phyloP scores from a whole-genome alignment of 192 early-diverging fungal species.

The Obelidium mucronatum region DNA sequence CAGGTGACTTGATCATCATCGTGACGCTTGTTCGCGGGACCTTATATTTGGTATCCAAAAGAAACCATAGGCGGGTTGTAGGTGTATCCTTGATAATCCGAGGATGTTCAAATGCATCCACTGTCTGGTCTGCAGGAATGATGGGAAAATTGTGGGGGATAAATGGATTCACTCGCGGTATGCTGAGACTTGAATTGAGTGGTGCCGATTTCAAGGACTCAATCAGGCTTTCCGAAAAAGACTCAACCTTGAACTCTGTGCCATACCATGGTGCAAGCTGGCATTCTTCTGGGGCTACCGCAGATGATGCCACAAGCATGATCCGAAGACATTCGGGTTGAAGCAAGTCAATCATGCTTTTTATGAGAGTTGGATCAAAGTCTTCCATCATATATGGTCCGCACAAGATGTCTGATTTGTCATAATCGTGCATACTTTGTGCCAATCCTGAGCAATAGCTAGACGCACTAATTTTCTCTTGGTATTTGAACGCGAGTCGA shows the following conservation, averaged over 20 bases:
- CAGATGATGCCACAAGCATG: constrained; percentile 43
- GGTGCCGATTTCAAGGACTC: constrained; percentile 14
- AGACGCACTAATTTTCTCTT: constrained; percentile 65
- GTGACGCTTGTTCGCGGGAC: constrained; percentile 84
- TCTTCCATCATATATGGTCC: constrained; percentile 73
- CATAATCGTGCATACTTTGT: constrained; percentile 80
- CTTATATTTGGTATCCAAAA: constrained; percentile 89
- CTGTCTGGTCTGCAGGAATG: not conserved
- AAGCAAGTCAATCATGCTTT: constrained; percentile 67
- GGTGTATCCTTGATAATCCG: constrained; percentile 66
- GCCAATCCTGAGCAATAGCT: constrained; percentile 72
- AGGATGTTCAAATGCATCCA: constrained; percentile 43
- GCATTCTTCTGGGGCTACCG: constrained; percentile 33
- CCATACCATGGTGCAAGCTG: constrained; percentile 82
- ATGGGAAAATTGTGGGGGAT: constrained; percentile 83
- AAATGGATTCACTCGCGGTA: constrained; percentile 79
- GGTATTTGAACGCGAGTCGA: constrained; percentile 52
- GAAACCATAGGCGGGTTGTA: constrained; percentile 81
- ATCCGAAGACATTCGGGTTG: constrained; percentile 61
- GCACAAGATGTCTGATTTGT: constrained; percentile 68
- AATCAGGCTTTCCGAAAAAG: constrained; percentile 57
- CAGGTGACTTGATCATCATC: constrained; percentile 68
- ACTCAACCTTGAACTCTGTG: constrained; percentile 76
- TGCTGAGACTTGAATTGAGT: constrained; percentile 61
- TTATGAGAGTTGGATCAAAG: constrained; percentile 71